phyloP scores from a whole-genome alignment of 129 eudicot species.

The Pittosporum tobira region DNA sequence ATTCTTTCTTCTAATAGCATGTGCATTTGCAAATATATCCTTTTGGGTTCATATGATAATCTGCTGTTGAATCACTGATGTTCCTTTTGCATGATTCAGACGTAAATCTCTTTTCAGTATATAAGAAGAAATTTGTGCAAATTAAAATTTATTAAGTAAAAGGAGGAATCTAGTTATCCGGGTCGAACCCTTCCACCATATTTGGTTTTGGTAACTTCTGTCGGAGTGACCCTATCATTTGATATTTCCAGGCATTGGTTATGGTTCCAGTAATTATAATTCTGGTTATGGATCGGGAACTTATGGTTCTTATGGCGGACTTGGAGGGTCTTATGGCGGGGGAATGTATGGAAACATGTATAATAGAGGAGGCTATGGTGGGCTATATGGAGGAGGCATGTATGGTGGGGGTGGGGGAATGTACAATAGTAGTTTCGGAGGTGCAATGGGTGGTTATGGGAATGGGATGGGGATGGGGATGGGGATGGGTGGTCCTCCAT shows the following conservation, averaged over 20 bases:
- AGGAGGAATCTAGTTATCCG: not conserved
- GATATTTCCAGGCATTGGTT: conserved; percentile 27
- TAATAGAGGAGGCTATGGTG: conserved; percentile 80
- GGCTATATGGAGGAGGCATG: conserved; percentile 38
- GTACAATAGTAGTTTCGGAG: conserved; percentile 54
- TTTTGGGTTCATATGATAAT: no score
- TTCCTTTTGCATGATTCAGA: no score
- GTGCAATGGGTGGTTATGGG: conserved; percentile 70
- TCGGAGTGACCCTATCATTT: conserved; percentile 1
- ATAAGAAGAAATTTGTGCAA: not conserved
- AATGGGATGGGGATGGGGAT: conserved; percentile 14
- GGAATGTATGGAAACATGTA: conserved; percentile 81
- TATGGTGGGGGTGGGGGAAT: conserved; percentile 44
- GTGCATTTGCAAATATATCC: no score
- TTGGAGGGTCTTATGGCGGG: conserved; percentile 50
- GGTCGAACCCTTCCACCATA: not conserved
- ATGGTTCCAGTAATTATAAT: conserved; percentile 49
- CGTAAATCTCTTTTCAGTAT: no score
- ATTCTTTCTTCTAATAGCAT: no score
- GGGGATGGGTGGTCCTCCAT: conserved; percentile 90
- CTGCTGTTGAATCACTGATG: no score
- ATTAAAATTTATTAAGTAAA: not conserved
- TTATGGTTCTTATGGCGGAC: conserved; percentile 52
- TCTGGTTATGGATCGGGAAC: conserved; percentile 63
- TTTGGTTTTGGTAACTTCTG: not conserved